A percentile compares a stretch with the other conserved stretches of the same genome.
These are phyloP conservation scores for Pseudofabraea citricarpa DNA, from an alignment of 2,329 filamentous ascomycete genomes.

Conservation along the genomic window DNA sequence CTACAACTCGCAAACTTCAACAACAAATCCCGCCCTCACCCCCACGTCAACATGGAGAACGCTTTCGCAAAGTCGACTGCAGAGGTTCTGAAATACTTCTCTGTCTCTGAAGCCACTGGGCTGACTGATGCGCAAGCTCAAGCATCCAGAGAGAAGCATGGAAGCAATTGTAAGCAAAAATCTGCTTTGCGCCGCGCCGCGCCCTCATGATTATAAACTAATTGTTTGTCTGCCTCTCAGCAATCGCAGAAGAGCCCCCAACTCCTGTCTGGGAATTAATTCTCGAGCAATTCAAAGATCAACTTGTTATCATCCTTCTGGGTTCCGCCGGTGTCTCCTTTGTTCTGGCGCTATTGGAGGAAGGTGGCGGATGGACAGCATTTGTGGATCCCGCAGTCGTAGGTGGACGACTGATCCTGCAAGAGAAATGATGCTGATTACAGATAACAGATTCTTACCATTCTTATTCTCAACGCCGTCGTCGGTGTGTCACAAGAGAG, in stretches of 20 bases:
- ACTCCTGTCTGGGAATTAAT: constrained; percentile 96
- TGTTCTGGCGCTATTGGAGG: constrained; percentile 86
- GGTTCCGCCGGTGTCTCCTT: constrained; percentile 93
- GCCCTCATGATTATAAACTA: constrained; percentile 11
- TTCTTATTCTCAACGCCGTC: constrained; percentile 91
- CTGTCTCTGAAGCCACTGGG: constrained; percentile 49
- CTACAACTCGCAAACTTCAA: not conserved
- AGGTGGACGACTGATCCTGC: constrained; percentile 36
- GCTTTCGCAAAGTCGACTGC: constrained; percentile 54
- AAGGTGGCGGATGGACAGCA: constrained; percentile 89
- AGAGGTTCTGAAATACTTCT: constrained; percentile 55
- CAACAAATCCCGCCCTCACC: not conserved
- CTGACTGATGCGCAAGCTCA: constrained; percentile 55
- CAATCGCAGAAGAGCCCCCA: constrained; percentile 82
- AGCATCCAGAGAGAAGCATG: constrained; percentile 52
- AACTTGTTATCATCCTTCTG: constrained; percentile 91
- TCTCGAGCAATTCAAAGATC: constrained; percentile 98
- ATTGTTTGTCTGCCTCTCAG: constrained; percentile 39
- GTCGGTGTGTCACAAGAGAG: constrained; percentile 98
- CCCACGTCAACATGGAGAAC: constrained; percentile 48
- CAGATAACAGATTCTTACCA: constrained; percentile 75
- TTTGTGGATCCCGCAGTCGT: constrained; percentile 96
- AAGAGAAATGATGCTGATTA: constrained; percentile 13
- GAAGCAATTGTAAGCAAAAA: constrained; percentile 56
- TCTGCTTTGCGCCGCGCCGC: constrained; percentile 9